These are phyloP conservation scores for Ustilago sp. DNA, from an alignment of 1,284 basidiomycete species.

Conservation along the genomic window DNA sequence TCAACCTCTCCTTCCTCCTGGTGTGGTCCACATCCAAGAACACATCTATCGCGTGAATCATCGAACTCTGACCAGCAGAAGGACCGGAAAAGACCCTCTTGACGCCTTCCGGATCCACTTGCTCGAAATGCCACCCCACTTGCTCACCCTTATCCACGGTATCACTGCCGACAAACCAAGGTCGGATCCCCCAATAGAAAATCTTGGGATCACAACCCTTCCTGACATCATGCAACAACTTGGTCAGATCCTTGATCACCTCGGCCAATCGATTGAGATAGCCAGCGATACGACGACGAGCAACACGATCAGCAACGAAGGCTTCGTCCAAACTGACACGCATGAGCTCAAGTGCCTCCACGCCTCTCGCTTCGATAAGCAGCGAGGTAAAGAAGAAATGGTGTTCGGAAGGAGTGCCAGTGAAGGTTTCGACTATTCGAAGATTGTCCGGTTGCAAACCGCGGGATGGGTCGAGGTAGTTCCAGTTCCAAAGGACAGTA, in stretches of 20 bases:
- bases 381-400: slow-evolving; percentile 90
- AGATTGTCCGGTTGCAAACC: slow-evolving; percentile 63
- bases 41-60: slow-evolving; percentile 88
- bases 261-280: slow-evolving; percentile 78
- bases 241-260: slow-evolving; percentile 74
- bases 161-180: slow-evolving; percentile 91
- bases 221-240: slow-evolving; percentile 72
- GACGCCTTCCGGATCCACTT: slow-evolving; percentile 73
- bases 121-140: slow-evolving; percentile 84
- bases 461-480: slow-evolving; percentile 64
- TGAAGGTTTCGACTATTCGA: slow-evolving; percentile 79
- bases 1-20: slow-evolving; percentile 41
- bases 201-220: slow-evolving; percentile 81
- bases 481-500: slow-evolving; percentile 93
- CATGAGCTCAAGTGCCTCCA: slow-evolving; percentile 86
- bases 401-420: slow-evolving; percentile 83
- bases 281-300: slow-evolving; percentile 71
- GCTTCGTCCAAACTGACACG: slow-evolving; percentile 88
- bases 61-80: slow-evolving; percentile 87
- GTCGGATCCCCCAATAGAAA: slow-evolving; percentile 87
- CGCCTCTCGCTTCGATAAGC: slow-evolving; percentile 91
- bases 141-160: slow-evolving; percentile 69
- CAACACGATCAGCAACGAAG: slow-evolving; percentile 85
- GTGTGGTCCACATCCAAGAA: slow-evolving; percentile 85
- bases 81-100: slow-evolving; percentile 78